phyloP scores from a whole-genome alignment of 106 monocot genomes.

The Dioscorea zingiberensis region DNA sequence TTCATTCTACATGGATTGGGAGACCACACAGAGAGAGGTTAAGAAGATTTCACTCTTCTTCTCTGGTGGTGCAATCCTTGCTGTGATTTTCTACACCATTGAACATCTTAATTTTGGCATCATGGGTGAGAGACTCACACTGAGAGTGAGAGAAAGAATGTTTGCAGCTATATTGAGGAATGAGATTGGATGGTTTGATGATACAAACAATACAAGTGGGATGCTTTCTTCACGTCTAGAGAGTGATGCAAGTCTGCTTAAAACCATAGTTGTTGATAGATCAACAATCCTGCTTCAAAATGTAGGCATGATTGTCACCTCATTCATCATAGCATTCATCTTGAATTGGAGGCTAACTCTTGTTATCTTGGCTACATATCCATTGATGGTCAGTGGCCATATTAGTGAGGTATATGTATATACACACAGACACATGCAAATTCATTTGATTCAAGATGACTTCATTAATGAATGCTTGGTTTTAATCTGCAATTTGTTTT shows the following conservation, averaged over 20 bases:
- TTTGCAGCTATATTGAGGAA: conserved; percentile 79
- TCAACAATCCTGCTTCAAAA: conserved; percentile 87
- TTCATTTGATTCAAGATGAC: not conserved
- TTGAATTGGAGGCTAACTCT: conserved; percentile 93
- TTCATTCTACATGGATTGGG: conserved; percentile 95
- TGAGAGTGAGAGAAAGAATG: conserved; percentile 81
- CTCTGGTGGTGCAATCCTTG: conserved; percentile 68
- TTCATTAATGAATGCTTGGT: too few species aligned
- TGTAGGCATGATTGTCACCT: conserved; percentile 85
- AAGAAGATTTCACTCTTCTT: conserved; percentile 82
- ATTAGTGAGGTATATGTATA: conserved; percentile 64
- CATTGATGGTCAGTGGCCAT: conserved; percentile 87
- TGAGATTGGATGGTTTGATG: conserved; percentile 93
- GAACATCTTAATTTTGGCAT: conserved; percentile 89
- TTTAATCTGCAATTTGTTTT: not conserved
- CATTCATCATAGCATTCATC: conserved; percentile 82
- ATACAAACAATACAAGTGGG: conserved; percentile 55
- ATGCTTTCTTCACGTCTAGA: conserved; percentile 82
- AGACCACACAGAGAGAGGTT: conserved; percentile 75
- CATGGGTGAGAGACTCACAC: conserved; percentile 95
- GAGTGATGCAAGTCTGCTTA: conserved; percentile 72
- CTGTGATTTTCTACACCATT: conserved; percentile 62
- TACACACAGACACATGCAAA: not conserved
- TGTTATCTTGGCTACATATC: conserved; percentile 81
- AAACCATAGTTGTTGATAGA: conserved; percentile 83